phyloP scores from a whole-genome alignment of 192 early-diverging fungal species.

The Coemansia sp. region DNA sequence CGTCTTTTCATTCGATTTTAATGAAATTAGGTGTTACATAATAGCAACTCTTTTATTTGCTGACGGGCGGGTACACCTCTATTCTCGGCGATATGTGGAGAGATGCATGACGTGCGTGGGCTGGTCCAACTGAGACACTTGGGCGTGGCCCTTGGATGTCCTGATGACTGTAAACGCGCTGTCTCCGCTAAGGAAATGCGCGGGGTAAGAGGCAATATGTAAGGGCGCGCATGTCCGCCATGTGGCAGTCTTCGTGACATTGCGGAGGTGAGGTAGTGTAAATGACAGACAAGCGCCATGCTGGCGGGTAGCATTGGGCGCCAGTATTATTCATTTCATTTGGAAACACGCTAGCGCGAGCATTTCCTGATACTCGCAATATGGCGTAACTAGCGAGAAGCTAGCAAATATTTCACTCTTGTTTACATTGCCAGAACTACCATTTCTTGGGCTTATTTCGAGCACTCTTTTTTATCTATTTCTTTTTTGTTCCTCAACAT shows the following conservation, averaged over 20 bases:
- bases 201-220: not conserved
- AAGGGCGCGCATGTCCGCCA: not conserved
- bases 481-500: not conserved
- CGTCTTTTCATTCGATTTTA: conserved; percentile 11
- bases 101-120: not conserved
- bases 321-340: not conserved
- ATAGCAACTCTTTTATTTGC: conserved; percentile 12
- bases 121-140: not conserved
- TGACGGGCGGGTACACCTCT: conserved; percentile 7
- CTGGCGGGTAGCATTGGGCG: not conserved
- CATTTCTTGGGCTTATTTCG: not conserved
- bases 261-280: conserved; percentile 2
- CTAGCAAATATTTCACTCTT: not conserved
- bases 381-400: not conserved
- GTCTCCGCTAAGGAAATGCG: not conserved
- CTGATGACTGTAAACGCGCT: not conserved
- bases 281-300: not conserved
- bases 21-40: not conserved
- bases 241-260: not conserved
- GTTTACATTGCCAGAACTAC: not conserved
- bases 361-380: not conserved
- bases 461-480: not conserved
- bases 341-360: not conserved
- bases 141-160: not conserved
- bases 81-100: not conserved